Base-by-base conservation (phyloP, 2,329 filamentous ascomycete species). In the Pseudocercospora ulei region DNA sequence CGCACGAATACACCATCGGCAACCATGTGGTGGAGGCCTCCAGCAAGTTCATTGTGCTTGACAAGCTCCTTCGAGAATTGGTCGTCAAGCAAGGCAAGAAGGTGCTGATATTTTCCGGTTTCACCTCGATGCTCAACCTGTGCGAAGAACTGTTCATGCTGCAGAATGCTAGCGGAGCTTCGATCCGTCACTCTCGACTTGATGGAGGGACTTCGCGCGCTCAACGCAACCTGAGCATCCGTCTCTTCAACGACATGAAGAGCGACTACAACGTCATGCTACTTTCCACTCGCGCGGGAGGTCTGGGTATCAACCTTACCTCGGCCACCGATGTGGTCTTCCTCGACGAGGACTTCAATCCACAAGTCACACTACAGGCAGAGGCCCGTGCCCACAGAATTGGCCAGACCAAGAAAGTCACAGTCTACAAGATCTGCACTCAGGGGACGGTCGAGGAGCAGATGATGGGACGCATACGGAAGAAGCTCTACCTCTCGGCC, bases 401-500 rank as follows among this genome's bases (percentile, higher is more conserved):
- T 24, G 71, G 71, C 0, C 71, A 75, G 50, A 71, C 63, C 0
- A 62, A 68, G 38, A 65, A 67, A 8, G 71, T 74, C 0, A 71
- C 68, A 0, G 62, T 76, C 5, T 74, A 73, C 55, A 72, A 73
- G 47, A 57, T 75, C 0, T 71, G 70, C 43, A 70, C 72, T 0
- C 67, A 68, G 38, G 72, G 72, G 1, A 75, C 72, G 0, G 69
- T 75, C 0, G 72, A 75, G 44, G 69, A 73, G 44, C 72, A 75
- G 41, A 75, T 75, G 69, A 64, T 71, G 54, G 65, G 69, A 0
- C 61, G 71, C 1, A 69, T 75, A n/a, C 63, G 66, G 4, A 78
- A 78, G 62, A 78, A 78, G 56, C 60, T 76, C 0, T 77, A 77
- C 44, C 60, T 78, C 0, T 75, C 72, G 0, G 65, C 70, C 0